Conservation (phyloP, 768 basidiomycete species). For the Mycena galopus region DNA sequence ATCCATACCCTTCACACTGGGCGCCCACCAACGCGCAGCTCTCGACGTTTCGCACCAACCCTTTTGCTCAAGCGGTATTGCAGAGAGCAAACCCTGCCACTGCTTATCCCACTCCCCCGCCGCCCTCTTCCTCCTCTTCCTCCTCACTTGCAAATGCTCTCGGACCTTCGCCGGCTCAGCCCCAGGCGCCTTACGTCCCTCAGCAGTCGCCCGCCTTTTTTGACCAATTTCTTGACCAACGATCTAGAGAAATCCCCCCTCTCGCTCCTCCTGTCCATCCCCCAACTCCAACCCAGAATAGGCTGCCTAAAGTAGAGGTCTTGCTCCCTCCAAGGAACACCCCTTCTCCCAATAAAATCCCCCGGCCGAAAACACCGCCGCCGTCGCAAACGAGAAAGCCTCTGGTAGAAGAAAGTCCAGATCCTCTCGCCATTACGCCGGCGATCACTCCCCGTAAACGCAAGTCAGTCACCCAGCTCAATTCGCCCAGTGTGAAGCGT, state of each 20-base stretch:
- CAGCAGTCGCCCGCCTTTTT: slow-evolving; percentile 76
- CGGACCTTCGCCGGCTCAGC: slow-evolving; percentile 49
- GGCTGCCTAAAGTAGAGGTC: neutral
- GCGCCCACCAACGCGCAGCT: slow-evolving; percentile 52
- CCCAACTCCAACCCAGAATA: slow-evolving; percentile 30
- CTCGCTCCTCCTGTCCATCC: slow-evolving; percentile 22
- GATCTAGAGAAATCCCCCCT: slow-evolving; percentile 55
- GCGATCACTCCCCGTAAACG: slow-evolving; percentile 77
- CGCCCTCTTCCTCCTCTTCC: slow-evolving; percentile 70
- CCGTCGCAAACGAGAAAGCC: slow-evolving; percentile 38
- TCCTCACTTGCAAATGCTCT: slow-evolving; percentile 84
- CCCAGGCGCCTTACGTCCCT: slow-evolving; percentile 55
- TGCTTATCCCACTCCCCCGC: slow-evolving; percentile 81
- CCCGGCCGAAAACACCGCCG: slow-evolving; percentile 46
- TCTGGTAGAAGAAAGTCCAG: slow-evolving; percentile 60
- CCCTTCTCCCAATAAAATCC: neutral
- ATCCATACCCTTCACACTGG: slow-evolving; percentile 60
- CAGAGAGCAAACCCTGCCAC: slow-evolving; percentile 71
- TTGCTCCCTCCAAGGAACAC: neutral
- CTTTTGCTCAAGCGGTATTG: slow-evolving; percentile 75
- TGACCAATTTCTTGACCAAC: slow-evolving; percentile 73
- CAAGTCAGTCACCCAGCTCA: slow-evolving; percentile 69
- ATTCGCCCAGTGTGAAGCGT: slow-evolving; percentile 77
- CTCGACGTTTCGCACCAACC: slow-evolving; percentile 66
- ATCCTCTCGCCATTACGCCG: slow-evolving; percentile 64